Conservation (phyloP, 352 stramenopile genomes). For the Phytophthora nicotianae region DNA sequence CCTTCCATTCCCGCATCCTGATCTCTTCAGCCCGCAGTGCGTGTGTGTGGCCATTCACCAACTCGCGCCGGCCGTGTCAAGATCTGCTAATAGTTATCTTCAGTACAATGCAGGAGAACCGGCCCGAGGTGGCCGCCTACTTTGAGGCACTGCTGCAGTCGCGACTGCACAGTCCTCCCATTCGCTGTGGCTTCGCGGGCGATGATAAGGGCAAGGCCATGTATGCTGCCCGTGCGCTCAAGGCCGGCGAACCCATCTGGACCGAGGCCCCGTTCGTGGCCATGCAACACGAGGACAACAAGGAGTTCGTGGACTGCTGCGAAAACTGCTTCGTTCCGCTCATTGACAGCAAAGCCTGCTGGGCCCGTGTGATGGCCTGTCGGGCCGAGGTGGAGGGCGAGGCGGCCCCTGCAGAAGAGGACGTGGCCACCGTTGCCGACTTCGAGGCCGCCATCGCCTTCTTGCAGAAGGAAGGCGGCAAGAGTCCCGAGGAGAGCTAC, state of each 20-base stretch:
- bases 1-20: constrained; percentile 4
- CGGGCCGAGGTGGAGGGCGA: constrained; percentile 42
- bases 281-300: constrained; percentile 85
- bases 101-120: constrained; percentile 47
- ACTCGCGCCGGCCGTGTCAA: constrained; percentile 6
- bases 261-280: constrained; percentile 75
- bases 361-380: constrained; percentile 56
- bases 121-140: constrained; percentile 55
- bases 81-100: constrained; percentile 1
- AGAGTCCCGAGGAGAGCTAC: constrained; percentile 69
- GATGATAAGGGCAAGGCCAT: constrained; percentile 80
- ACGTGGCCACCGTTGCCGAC: constrained; percentile 48
- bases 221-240: constrained; percentile 57
- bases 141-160: constrained; percentile 65
- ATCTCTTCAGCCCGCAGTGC: constrained; percentile 7
- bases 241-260: constrained; percentile 73
- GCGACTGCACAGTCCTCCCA: constrained; percentile 55
- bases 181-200: constrained; percentile 52
- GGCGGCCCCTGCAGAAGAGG: constrained; percentile 50
- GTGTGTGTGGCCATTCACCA: constrained; percentile 15
- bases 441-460: constrained; percentile 65
- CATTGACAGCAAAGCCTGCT: constrained; percentile 64
- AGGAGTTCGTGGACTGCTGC: constrained; percentile 80
- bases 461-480: constrained; percentile 70
- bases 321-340: constrained; percentile 83